Conservation (phyloP, 2,329 filamentous ascomycete species). For the Fusarium fujikuroi region DNA sequence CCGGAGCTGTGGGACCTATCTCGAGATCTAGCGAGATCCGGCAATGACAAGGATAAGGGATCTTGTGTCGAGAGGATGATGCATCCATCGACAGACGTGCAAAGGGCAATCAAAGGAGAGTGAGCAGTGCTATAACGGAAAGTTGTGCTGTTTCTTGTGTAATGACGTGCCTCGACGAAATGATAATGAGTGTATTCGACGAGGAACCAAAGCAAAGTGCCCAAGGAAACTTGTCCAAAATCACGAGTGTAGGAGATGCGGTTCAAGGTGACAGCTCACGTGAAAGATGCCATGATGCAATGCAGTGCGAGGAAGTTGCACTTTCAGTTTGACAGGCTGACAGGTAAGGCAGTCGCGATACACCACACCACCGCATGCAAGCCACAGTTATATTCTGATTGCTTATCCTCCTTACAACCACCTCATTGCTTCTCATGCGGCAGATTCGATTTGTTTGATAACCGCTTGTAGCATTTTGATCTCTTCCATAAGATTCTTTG, state of each 20-base stretch:
- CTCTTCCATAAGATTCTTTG: neutral
- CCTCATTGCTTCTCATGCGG: neutral
- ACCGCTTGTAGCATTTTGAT: neutral
- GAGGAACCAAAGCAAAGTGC: neutral
- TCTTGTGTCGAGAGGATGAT: neutral
- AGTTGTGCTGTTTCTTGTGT: neutral
- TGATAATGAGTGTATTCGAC: neutral
- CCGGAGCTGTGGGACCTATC: constrained; percentile 27
- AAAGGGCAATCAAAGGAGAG: neutral
- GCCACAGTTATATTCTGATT: neutral
- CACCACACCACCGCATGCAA: neutral
- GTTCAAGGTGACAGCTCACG: neutral
- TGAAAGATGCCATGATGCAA: neutral
- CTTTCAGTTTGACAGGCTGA: neutral
- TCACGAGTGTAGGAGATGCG: neutral
- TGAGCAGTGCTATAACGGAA: neutral
- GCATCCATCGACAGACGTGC: neutral
- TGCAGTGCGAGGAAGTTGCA: neutral
- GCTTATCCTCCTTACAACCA: neutral
- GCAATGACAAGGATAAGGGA: constrained; percentile 4
- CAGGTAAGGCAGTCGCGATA: neutral
- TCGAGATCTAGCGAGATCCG: constrained; percentile 35
- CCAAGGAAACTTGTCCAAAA: neutral
- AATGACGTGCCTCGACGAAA: neutral
- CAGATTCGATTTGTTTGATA: neutral